A percentile compares a stretch with the other conserved stretches of the same genome.
These are phyloP conservation scores for Canna indica DNA, from an alignment of 176 grass and related monocot species.

Conservation along the genomic window DNA sequence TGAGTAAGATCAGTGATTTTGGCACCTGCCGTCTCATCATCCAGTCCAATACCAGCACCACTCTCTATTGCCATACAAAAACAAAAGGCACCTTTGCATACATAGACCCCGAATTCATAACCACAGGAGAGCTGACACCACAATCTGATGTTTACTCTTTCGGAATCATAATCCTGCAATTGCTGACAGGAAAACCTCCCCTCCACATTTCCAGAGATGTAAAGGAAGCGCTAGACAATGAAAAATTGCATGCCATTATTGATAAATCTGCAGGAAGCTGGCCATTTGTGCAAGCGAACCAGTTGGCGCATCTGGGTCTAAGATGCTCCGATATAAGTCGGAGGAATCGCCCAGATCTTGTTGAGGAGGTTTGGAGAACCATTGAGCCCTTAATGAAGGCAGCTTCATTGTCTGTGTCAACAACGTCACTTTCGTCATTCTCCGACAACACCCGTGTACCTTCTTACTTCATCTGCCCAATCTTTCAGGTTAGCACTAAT, in stretches of 20 bases:
- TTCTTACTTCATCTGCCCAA: conserved; percentile 63
- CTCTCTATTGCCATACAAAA: conserved; percentile 26
- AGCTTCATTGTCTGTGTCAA: conserved; percentile 15
- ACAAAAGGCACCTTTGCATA: conserved; percentile 33
- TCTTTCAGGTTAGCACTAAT: conserved; percentile 42
- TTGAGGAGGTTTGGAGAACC: conserved; percentile 34
- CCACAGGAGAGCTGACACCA: conserved; percentile 36
- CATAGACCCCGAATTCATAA: conserved; percentile 54
- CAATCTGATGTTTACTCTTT: conserved; percentile 63
- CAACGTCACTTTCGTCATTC: background rate
- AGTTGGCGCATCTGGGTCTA: conserved; percentile 56
- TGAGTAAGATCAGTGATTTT: conserved; percentile 63
- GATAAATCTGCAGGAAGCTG: conserved; percentile 57
- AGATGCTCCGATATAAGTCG: conserved; percentile 37
- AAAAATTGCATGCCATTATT: conserved; percentile 36
- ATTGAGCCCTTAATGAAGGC: conserved; percentile 43
- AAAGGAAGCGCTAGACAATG: conserved; percentile 43
- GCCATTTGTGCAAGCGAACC: conserved; percentile 61
- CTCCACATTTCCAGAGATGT: conserved; percentile 39
- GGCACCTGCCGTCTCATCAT: conserved; percentile 32
- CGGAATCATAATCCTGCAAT: conserved; percentile 54
- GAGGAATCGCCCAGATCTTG: conserved; percentile 41
- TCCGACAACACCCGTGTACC: conserved; percentile 21
- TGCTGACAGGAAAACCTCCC: conserved; percentile 52
- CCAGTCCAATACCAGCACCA: conserved; percentile 24